phyloP scores from a whole-genome alignment of 345 rosid genomes.

The Aquilaria malaccensis region DNA sequence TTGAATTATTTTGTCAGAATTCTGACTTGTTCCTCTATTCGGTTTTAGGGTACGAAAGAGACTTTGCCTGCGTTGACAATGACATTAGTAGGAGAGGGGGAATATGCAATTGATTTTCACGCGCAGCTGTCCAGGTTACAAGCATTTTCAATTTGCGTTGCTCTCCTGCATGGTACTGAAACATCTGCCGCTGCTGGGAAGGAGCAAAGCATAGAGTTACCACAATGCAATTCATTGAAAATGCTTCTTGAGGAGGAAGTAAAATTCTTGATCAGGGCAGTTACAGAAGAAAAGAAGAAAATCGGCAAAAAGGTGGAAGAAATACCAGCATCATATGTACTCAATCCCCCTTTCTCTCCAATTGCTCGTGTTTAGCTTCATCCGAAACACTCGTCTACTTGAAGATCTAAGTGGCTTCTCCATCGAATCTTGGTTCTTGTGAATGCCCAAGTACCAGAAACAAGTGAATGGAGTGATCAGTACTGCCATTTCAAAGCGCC shows the following conservation, averaged over 20 bases:
- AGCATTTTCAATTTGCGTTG: slow-evolving; percentile 86
- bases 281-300: slow-evolving; percentile 45
- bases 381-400: slow-evolving; percentile 1
- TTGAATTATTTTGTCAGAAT: background rate
- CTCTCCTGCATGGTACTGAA: slow-evolving; percentile 51
- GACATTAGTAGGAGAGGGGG: slow-evolving; percentile 48
- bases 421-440: background rate
- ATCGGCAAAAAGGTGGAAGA: slow-evolving; percentile 31
- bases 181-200: slow-evolving; percentile 23
- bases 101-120: slow-evolving; percentile 79
- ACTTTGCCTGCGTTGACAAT: slow-evolving; percentile 61
- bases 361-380: slow-evolving; percentile 62
- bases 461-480: slow-evolving; percentile 3
- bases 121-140: slow-evolving; percentile 80
- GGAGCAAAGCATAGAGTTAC: slow-evolving; percentile 25
- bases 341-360: slow-evolving; percentile 89
- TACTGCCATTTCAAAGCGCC: slow-evolving; percentile 2
- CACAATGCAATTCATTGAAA: slow-evolving; percentile 49
- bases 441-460: background rate
- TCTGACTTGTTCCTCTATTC: slow-evolving; percentile 10
- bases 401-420: background rate
- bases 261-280: slow-evolving; percentile 52
- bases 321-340: slow-evolving; percentile 45
- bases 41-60: slow-evolving; percentile 64
- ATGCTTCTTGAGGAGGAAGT: slow-evolving; percentile 65